Evolutionary conservation across 352 stramenopile genomes (phyloP).

Genomic region (Globisporangium abappressorium): DNA sequence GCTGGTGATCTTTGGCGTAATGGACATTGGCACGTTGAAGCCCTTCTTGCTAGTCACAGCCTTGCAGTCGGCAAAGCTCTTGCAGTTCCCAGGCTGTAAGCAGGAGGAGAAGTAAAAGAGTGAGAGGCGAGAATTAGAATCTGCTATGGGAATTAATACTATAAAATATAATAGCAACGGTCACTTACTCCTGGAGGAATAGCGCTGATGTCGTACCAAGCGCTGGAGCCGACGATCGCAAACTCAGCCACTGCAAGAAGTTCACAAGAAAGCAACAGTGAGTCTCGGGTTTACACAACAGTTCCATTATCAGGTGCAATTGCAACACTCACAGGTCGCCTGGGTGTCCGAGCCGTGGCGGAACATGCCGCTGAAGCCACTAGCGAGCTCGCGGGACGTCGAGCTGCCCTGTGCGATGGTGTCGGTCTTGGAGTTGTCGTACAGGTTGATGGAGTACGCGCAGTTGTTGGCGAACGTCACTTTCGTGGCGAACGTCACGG

Average conservation of each 20-base stretch:
- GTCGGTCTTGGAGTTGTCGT: slow-evolving; percentile 50
- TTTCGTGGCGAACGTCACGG: slow-evolving; percentile 30
- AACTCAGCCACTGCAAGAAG: slow-evolving; percentile 37
- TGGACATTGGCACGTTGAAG: slow-evolving; percentile 64
- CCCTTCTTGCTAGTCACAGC: slow-evolving; percentile 43
- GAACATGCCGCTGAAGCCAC: slow-evolving; percentile 62
- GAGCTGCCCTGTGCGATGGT: slow-evolving; percentile 33
- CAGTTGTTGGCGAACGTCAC: slow-evolving; percentile 59
- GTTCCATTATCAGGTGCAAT: background rate
- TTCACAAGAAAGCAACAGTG: background rate
- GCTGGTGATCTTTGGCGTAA: slow-evolving; percentile 29
- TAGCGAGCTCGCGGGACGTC: slow-evolving; percentile 31
- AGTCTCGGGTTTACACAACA: background rate
- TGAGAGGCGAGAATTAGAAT: background rate
- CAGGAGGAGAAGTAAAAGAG: background rate
- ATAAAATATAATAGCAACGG: background rate
- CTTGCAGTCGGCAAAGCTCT: slow-evolving; percentile 48
- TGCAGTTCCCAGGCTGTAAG: slow-evolving; percentile 35
- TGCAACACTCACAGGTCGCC: slow-evolving; percentile 30
- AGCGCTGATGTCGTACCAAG: slow-evolving; percentile 61
- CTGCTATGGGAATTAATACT: background rate
- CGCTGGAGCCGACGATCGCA: slow-evolving; percentile 33
- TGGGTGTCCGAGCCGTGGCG: slow-evolving; percentile 39
- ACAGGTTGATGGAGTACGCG: slow-evolving; percentile 42
- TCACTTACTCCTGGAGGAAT: slow-evolving; percentile 35